Percentiles rank a stretch among this genome's conserved stretches.
phyloP scores from a whole-genome alignment of 768 basidiomycete species.

The Collybiopsis confluens region DNA sequence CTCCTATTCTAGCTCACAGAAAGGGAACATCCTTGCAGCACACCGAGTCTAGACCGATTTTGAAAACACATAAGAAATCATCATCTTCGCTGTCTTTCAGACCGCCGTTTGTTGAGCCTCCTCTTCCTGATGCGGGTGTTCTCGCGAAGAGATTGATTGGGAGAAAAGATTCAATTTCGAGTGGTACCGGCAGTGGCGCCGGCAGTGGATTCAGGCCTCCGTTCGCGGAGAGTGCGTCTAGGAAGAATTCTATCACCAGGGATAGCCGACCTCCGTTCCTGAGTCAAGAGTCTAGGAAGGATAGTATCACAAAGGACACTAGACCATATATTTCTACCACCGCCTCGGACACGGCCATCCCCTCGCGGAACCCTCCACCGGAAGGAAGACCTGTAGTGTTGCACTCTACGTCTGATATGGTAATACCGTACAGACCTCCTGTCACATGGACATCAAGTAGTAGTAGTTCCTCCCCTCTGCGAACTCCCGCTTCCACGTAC shows the following conservation, averaged over 20 bases:
- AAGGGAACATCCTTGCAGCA: not conserved
- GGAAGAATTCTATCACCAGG: too few species aligned
- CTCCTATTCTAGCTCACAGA: not conserved
- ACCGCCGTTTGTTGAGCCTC: not conserved
- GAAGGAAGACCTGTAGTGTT: not conserved
- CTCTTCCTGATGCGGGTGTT: not conserved
- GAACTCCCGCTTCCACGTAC: too few species aligned
- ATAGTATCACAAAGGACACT: not conserved
- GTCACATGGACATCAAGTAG: too few species aligned
- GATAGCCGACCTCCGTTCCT: too few species aligned
- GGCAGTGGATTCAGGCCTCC: not conserved
- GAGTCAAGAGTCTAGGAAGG: too few species aligned
- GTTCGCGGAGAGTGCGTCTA: not conserved
- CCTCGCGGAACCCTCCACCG: not conserved
- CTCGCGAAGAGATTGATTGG: slow-evolving; percentile 1
- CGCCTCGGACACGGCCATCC: not conserved
- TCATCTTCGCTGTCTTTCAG: not conserved
- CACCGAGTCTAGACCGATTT: not conserved
- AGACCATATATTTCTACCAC: not conserved
- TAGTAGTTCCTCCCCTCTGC: too few species aligned
- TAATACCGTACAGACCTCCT: not conserved
- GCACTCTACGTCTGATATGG: not conserved
- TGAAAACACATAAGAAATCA: slow-evolving; percentile 7
- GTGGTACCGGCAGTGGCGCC: too few species aligned
- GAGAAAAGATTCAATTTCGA: not conserved